Evolutionary conservation across 23 red algal species (phyloP), one percentile per base, ranked within the genome.

Genomic region (Gracilaria caudata): DNA sequence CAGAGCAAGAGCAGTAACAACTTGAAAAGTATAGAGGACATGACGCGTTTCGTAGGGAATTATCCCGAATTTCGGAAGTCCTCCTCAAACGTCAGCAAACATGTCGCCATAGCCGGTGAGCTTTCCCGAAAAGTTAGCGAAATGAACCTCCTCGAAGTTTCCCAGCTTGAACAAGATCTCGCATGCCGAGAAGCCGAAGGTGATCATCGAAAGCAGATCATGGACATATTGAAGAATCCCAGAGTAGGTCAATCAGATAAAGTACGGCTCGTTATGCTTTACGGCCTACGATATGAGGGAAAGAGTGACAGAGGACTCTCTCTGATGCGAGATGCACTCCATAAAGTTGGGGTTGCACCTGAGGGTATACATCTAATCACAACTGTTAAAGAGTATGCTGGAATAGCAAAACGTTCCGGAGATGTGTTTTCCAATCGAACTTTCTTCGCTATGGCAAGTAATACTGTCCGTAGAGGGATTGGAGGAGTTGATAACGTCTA

Each of bases 151-250:
- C 73, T 99, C 58, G 81, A 90, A 51, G 73, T 99, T 17, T 94
- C 93, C 35, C 90, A 95, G 72, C 82, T 99, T 44, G 97, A 99
- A 78, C 97, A 99, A 86, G 97, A 99, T 53, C 20, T 99, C 30
- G 93, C 93, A 4, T 99, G 92, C 35, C 81, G 92, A 14, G 94
- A 95, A 41, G 84, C 88, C 36, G 93, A 94, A 60, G 81, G 54
- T 34, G 97, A 99, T 58, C 97, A 99, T 64, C 83, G 84, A 46
- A 91, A 86, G 29, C 93, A 94, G 37, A 89, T 98, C 23, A 74
- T 87, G 58, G 86, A 92, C 36, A 43, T 91, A 4, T 63, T 92
- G 77, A 29, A 68, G 24, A 84, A 87, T 47, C 44, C 88, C 30
- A 60, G 68, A 12, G 81, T 96, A 51, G 44, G 71, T 21, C 25